Conservation (phyloP, 352 stramenopile genomes). For the Globisporangium perplexum region DNA sequence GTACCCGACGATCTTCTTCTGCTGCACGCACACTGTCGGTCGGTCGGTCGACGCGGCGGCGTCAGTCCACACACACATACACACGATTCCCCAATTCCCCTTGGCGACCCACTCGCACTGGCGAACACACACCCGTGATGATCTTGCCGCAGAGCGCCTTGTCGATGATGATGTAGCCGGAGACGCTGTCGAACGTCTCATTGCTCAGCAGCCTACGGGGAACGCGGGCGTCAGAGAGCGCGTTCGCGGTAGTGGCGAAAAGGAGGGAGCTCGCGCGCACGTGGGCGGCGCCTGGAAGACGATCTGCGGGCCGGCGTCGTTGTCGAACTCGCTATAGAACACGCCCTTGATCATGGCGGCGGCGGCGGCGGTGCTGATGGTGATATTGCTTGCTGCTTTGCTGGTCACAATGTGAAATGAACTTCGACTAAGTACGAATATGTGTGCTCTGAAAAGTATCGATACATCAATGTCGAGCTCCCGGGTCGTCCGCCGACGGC, state of each 20-base stretch:
- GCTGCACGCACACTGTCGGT: slow-evolving; percentile 54
- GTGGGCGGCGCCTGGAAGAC: slow-evolving; percentile 82
- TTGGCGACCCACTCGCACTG: no score
- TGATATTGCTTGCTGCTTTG: no score
- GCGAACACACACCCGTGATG: slow-evolving; percentile 69
- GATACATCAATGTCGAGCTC: no score
- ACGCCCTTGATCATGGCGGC: slow-evolving; percentile 84
- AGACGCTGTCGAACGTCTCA: slow-evolving; percentile 83
- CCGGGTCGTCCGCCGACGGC: no score
- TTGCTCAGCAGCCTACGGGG: slow-evolving; percentile 61
- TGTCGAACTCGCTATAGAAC: slow-evolving; percentile 93
- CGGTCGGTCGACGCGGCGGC: background rate
- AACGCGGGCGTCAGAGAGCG: background rate
- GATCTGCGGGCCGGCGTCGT: slow-evolving; percentile 86
- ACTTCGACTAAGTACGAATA: no score
- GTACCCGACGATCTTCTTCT: slow-evolving; percentile 85
- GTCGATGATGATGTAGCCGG: slow-evolving; percentile 88
- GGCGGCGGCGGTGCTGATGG: no score
- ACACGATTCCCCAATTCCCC: no score
- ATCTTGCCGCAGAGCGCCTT: slow-evolving; percentile 85
- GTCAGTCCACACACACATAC: background rate
- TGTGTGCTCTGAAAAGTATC: no score
- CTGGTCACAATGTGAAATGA: no score
- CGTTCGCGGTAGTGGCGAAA: background rate
- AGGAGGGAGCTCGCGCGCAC: slow-evolving; percentile 22